A percentile compares a stretch with the other conserved stretches of the same genome.
Evolutionary conservation across 306 rosid species (phyloP).

Genomic region (Malus domestica): DNA sequence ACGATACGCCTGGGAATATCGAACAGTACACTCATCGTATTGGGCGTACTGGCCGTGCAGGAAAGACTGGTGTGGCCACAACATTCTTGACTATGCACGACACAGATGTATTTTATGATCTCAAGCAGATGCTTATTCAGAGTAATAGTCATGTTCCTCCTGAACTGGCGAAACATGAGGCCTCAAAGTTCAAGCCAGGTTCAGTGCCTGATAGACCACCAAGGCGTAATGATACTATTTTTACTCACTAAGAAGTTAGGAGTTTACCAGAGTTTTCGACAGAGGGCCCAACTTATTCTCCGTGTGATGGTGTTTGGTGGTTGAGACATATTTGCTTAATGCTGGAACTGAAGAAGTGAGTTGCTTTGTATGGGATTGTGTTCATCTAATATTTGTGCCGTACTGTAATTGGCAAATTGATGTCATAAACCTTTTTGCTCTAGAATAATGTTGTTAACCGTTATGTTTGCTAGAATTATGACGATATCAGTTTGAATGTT

Average conservation of each 20-base stretch:
- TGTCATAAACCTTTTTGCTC: not conserved
- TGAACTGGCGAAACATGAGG: constrained; percentile 87
- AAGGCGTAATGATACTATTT: constrained; percentile 69
- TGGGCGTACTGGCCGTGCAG: constrained; percentile 89
- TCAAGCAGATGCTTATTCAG: constrained; percentile 86
- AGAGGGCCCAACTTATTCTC: not conserved
- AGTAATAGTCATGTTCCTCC: constrained; percentile 84
- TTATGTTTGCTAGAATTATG: not conserved
- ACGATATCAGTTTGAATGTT: not conserved
- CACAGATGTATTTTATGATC: constrained; percentile 77
- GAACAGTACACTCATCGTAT: constrained; percentile 90
- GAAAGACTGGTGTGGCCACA: constrained; percentile 82
- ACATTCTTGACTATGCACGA: constrained; percentile 75
- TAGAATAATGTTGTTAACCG: not conserved
- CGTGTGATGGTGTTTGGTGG: not conserved
- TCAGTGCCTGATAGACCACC: constrained; percentile 84
- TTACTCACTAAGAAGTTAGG: constrained; percentile 46
- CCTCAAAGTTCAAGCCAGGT: constrained; percentile 92
- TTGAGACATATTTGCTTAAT: not conserved
- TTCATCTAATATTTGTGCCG: not conserved
- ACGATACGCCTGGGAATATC: constrained; percentile 82
- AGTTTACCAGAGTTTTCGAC: not conserved
- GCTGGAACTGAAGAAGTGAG: constrained; percentile 15
- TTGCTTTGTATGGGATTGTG: not conserved
- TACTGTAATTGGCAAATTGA: not conserved